Evolutionary conservation across 768 basidiomycete species (phyloP).

Genomic region (Cytidiella melzeri): DNA sequence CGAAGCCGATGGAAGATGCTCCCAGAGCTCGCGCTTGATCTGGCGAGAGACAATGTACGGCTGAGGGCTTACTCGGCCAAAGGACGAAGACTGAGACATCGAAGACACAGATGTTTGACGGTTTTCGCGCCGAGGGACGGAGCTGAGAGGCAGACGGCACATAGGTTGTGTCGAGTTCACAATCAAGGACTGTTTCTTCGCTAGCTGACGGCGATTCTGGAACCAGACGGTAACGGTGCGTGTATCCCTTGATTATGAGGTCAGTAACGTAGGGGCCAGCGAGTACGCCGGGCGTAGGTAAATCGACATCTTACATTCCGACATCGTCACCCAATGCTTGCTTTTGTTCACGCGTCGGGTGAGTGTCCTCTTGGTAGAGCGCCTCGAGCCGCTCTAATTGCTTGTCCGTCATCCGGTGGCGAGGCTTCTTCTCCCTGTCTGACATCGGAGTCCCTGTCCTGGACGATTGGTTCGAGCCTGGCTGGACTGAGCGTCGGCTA

Average conservation of each 20-base stretch:
- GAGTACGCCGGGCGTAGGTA: not conserved
- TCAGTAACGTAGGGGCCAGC: not conserved
- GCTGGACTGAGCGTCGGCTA: not conserved
- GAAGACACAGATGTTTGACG: slow-evolving; percentile 12
- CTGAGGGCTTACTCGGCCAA: slow-evolving; percentile 5
- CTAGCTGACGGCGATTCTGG: slow-evolving; percentile 29
- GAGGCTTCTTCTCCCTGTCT: slow-evolving; percentile 20
- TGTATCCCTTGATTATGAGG: slow-evolving; percentile 22
- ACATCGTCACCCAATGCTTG: slow-evolving; percentile 19
- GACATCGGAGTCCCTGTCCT: slow-evolving; percentile 5
- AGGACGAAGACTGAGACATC: slow-evolving; percentile 5
- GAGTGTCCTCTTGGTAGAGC: slow-evolving; percentile 19
- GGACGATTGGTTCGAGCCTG: slow-evolving; percentile 2
- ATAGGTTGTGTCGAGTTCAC: slow-evolving; percentile 3
- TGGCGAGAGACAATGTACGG: slow-evolving; percentile 4
- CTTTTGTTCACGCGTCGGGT: slow-evolving; percentile 21
- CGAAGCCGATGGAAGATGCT: slow-evolving; percentile 23
- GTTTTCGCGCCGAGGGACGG: slow-evolving; percentile 8
- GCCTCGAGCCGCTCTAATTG: slow-evolving; percentile 23
- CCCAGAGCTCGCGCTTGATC: slow-evolving; percentile 25
- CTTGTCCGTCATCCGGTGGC: slow-evolving; percentile 32
- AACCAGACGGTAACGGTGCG: slow-evolving; percentile 31
- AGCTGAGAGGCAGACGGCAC: slow-evolving; percentile 9
- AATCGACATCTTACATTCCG: slow-evolving; percentile 20
- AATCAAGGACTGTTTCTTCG: slow-evolving; percentile 13